phyloP scores from a whole-genome alignment of 768 basidiomycete species.

The Suillus occidentalis region DNA sequence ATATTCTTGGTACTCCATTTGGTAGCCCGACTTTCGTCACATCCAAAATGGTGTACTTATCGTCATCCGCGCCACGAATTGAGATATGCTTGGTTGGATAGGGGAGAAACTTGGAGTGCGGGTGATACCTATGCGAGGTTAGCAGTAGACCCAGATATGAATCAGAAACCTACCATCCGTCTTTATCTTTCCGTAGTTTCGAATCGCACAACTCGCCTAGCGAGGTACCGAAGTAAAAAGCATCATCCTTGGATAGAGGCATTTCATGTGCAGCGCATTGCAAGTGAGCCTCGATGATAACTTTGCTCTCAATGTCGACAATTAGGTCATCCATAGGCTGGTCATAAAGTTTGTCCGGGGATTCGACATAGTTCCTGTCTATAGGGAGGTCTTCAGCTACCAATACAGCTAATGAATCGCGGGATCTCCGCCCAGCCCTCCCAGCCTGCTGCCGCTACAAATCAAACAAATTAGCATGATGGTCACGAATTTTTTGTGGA shows the following conservation, averaged over 20 bases:
- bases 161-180: conserved; percentile 64
- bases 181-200: conserved; percentile 63
- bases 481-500: not conserved
- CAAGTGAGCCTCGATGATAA: conserved; percentile 80
- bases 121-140: conserved; percentile 62
- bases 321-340: conserved; percentile 60
- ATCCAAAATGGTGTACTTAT: conserved; percentile 75
- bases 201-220: conserved; percentile 60
- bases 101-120: conserved; percentile 77
- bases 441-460: conserved; percentile 84
- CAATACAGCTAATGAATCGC: conserved; percentile 75
- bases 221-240: conserved; percentile 67
- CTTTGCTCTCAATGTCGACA: conserved; percentile 70
- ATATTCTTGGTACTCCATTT: conserved; percentile 36
- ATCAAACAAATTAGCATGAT: not conserved
- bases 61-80: conserved; percentile 77
- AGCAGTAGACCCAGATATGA: not conserved
- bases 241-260: conserved; percentile 68
- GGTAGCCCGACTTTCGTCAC: conserved; percentile 41
- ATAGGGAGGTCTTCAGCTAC: conserved; percentile 68
- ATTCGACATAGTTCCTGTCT: conserved; percentile 70
- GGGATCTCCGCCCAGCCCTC: conserved; percentile 77
- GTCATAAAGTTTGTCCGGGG: conserved; percentile 72
- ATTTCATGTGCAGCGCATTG: conserved; percentile 90
- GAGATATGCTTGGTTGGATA: conserved; percentile 71